phyloP scores from a whole-genome alignment of 495 filamentous ascomycete genomes.

The Penicillium robsamsonii region DNA sequence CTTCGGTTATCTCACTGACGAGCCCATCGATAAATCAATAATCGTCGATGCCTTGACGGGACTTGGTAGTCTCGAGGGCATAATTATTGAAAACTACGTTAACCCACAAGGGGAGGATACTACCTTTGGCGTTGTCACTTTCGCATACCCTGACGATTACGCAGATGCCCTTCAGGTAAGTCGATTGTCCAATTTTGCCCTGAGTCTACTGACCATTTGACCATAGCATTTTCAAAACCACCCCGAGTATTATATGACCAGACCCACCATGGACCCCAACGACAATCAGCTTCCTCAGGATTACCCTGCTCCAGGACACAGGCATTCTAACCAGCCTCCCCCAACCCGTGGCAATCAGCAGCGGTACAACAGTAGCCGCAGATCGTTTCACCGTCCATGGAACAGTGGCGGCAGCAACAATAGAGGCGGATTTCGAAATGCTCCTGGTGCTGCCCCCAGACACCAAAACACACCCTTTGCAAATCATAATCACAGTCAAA shows the following conservation, averaged over 20 bases:
- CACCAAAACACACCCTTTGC: not conserved
- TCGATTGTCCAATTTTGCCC: not conserved
- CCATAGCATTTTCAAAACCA: not conserved
- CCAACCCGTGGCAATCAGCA: not conserved
- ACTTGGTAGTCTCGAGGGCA: not conserved
- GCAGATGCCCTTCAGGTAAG: constrained; percentile 3
- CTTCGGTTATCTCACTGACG: not conserved
- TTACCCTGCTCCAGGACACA: not conserved
- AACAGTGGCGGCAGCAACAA: not conserved
- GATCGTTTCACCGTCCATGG: not conserved
- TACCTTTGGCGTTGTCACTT: constrained; percentile 3
- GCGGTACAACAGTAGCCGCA: not conserved
- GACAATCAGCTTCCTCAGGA: not conserved
- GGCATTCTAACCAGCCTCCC: not conserved
- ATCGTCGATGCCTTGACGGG: not conserved
- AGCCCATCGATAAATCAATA: not conserved
- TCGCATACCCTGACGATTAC: constrained; percentile 3
- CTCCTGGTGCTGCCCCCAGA: not conserved
- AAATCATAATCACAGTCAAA: not conserved
- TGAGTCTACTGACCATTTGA: not conserved
- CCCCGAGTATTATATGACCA: not conserved
- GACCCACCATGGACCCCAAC: not conserved
- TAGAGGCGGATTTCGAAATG: constrained; percentile 2
- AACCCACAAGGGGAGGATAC: not conserved
- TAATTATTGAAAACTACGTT: not conserved